Evolutionary conservation across 495 filamentous ascomycete species (phyloP).

Genomic region (Filosporella fistucella): DNA sequence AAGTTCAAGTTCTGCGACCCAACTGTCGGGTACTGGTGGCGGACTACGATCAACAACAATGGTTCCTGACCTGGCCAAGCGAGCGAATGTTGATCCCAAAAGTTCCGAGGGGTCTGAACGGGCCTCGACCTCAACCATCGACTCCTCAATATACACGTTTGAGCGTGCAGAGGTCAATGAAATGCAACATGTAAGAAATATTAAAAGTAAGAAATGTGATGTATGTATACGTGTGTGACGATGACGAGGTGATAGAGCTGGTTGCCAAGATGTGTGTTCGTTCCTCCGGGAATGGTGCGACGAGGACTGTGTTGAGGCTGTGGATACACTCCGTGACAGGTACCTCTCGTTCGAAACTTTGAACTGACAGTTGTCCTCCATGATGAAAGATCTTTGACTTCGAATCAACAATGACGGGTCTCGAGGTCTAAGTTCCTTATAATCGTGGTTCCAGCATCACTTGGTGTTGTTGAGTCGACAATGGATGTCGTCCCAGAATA

Average conservation of each 20-base stretch:
- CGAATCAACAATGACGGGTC: background rate
- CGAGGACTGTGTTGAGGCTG: conserved; percentile 6
- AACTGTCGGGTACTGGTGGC: conserved; percentile 3
- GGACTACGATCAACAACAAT: conserved; percentile 22
- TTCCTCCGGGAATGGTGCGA: conserved; percentile 20
- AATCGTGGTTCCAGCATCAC: conserved; percentile 26
- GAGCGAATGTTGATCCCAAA: conserved; percentile 12
- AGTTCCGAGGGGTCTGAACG: conserved; percentile 8
- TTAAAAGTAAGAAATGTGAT: conserved; percentile 3
- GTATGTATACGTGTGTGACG: too few species aligned
- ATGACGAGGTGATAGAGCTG: conserved; percentile 8
- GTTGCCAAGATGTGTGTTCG: conserved; percentile 6
- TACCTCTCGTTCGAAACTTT: background rate
- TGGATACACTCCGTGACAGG: too few species aligned
- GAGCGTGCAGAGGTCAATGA: conserved; percentile 12
- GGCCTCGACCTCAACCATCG: conserved; percentile 18
- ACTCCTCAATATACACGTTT: conserved; percentile 14
- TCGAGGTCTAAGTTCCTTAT: conserved; percentile 9
- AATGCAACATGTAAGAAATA: conserved; percentile 15
- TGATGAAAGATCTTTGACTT: background rate
- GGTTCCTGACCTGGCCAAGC: conserved; percentile 17
- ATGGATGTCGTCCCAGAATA: conserved; percentile 11
- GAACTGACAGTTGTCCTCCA: background rate
- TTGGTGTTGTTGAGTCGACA: conserved; percentile 13
- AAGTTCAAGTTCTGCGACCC: background rate